These are phyloP conservation scores for Hyaloraphidium curvatum DNA, from an alignment of 192 early-diverging fungal species.

Conservation along the genomic window DNA sequence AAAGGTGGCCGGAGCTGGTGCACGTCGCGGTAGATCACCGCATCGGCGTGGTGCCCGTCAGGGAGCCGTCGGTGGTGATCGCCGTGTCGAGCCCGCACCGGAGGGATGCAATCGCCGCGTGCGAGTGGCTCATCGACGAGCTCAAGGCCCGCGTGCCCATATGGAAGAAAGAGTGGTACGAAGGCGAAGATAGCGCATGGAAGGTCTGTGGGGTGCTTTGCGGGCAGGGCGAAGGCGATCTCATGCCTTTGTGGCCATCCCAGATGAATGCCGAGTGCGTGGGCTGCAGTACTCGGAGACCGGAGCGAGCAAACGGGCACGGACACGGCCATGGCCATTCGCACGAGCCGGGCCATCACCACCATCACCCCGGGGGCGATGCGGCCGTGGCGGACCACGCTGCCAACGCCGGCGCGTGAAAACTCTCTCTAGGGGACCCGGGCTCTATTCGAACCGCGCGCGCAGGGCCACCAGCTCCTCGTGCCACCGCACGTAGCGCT, in stretches of 20 bases:
- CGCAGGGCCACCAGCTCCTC: too few species aligned
- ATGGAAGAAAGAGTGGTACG: constrained; percentile 87
- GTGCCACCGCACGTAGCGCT: too few species aligned
- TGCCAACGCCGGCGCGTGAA: too few species aligned
- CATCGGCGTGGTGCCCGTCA: constrained; percentile 55
- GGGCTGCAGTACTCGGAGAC: neutral
- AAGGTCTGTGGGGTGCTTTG: neutral
- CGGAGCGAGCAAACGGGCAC: too few species aligned
- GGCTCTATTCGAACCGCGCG: too few species aligned
- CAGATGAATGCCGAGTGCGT: constrained; percentile 1
- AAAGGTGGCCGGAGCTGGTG: constrained; percentile 37
- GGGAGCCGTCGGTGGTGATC: constrained; percentile 63
- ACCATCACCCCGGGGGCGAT: too few species aligned
- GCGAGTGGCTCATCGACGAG: constrained; percentile 69
- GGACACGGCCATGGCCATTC: too few species aligned
- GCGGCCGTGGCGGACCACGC: too few species aligned
- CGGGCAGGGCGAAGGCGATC: too few species aligned
- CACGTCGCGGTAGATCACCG: constrained; percentile 63
- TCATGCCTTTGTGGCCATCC: too few species aligned
- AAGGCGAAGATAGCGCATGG: constrained; percentile 38
- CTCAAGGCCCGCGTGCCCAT: constrained; percentile 74
- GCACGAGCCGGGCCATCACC: too few species aligned
- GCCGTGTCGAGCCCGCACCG: constrained; percentile 63
- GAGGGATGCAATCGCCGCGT: constrained; percentile 49
- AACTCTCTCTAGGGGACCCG: too few species aligned